phyloP scores from a whole-genome alignment of 257 asterid genomes.

The Capsicum baccatum region DNA sequence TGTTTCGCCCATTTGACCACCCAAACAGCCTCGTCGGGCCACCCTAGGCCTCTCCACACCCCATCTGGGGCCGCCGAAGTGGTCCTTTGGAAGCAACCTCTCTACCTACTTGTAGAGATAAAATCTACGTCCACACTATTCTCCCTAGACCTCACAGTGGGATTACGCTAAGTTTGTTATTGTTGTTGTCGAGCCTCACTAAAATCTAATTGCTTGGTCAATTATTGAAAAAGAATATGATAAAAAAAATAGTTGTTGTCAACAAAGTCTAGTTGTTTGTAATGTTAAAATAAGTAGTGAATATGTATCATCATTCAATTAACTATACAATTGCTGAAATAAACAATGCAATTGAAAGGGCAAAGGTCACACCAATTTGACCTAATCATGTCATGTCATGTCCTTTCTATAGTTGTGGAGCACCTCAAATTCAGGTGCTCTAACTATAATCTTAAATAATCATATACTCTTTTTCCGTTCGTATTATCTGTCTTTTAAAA shows the following conservation, averaged over 20 bases:
- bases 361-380: constrained; percentile 11
- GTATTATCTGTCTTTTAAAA: neutral
- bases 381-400: constrained; percentile 12
- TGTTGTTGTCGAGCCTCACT: neutral
- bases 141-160: neutral
- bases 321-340: neutral
- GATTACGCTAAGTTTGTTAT: neutral
- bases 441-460: neutral
- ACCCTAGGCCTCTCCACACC: no score
- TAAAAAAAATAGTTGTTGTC: neutral
- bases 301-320: neutral
- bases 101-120: neutral
- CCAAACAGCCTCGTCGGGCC: no score
- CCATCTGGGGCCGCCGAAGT: no score
- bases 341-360: constrained; percentile 13
- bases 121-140: no score
- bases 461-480: neutral
- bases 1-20: no score
- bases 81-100: neutral
- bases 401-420: constrained; percentile 13
- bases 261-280: constrained; percentile 9
- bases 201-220: neutral
- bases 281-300: neutral
- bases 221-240: neutral
- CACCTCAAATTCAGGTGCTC: constrained; percentile 22